phyloP scores from a whole-genome alignment of 768 basidiomycete species.

The Lentinula lateritia region DNA sequence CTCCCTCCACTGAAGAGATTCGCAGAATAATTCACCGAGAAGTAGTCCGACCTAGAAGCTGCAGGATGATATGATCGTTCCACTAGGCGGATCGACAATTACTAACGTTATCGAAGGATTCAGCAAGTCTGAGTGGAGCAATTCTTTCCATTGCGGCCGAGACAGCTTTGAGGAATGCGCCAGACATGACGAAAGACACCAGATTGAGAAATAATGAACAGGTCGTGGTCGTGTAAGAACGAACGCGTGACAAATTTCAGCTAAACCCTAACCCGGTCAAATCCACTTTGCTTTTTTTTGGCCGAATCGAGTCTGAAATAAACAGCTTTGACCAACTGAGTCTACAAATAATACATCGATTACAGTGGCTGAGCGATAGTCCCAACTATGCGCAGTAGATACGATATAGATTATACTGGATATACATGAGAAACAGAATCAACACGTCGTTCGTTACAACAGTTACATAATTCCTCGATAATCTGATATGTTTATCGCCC shows the following conservation, averaged over 20 bases:
- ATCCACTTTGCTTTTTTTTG: background rate
- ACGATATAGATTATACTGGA: no score
- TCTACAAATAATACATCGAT: no score
- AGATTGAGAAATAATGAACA: background rate
- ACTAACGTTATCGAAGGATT: constrained; percentile 92
- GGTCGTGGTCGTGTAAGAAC: background rate
- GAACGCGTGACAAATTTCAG: background rate
- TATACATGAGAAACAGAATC: no score
- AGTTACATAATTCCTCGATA: no score
- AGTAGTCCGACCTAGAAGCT: constrained; percentile 61
- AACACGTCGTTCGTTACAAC: no score
- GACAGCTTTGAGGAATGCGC: constrained; percentile 42
- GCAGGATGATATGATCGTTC: constrained; percentile 1
- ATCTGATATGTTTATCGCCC: no score
- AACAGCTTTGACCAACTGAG: background rate
- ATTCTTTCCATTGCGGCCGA: constrained; percentile 75
- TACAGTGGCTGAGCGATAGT: no score
- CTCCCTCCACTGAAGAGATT: constrained; percentile 6
- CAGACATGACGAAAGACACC: background rate
- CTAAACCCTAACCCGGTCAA: background rate
- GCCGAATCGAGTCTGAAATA: background rate
- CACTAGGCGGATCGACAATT: background rate
- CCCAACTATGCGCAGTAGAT: no score
- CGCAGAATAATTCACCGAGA: constrained; percentile 42
- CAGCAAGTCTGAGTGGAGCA: constrained; percentile 82